Conservation (phyloP, 164 flowering plant genomes). For the Pachysandra terminalis region DNA sequence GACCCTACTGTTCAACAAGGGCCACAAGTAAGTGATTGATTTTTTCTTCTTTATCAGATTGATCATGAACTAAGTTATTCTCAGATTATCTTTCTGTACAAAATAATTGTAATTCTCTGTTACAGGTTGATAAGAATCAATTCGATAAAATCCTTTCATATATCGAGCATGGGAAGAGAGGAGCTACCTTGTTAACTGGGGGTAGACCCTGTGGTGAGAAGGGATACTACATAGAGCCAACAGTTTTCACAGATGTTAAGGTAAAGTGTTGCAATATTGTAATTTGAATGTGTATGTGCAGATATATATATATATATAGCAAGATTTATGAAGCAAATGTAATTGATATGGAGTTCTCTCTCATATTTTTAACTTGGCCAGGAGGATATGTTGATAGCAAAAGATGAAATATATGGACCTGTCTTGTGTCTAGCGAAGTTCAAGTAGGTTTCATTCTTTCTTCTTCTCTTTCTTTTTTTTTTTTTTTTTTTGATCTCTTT, state of each 20-base stretch:
- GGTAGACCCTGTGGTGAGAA: slow-evolving; percentile 36
- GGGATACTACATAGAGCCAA: slow-evolving; percentile 70
- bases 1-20: slow-evolving; percentile 64
- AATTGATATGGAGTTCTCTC: neutral
- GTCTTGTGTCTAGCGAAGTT: slow-evolving; percentile 74
- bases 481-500: no score
- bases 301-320: neutral
- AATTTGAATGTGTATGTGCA: no score
- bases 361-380: slow-evolving; percentile 15
- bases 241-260: slow-evolving; percentile 64
- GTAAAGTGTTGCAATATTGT: slow-evolving; percentile 20
- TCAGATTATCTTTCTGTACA: no score
- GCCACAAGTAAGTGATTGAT: slow-evolving; percentile 50
- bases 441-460: slow-evolving; percentile 47
- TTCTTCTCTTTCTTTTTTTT: no score
- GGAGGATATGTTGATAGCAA: slow-evolving; percentile 67
- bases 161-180: slow-evolving; percentile 57
- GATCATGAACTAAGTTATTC: no score
- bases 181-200: slow-evolving; percentile 58
- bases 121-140: slow-evolving; percentile 49
- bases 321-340: neutral
- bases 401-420: slow-evolving; percentile 83
- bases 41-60: no score
- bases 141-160: slow-evolving; percentile 46
- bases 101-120: neutral